These are phyloP conservation scores for Irpex sp. DNA, from an alignment of 1,284 basidiomycete genomes.

Conservation along the genomic window DNA sequence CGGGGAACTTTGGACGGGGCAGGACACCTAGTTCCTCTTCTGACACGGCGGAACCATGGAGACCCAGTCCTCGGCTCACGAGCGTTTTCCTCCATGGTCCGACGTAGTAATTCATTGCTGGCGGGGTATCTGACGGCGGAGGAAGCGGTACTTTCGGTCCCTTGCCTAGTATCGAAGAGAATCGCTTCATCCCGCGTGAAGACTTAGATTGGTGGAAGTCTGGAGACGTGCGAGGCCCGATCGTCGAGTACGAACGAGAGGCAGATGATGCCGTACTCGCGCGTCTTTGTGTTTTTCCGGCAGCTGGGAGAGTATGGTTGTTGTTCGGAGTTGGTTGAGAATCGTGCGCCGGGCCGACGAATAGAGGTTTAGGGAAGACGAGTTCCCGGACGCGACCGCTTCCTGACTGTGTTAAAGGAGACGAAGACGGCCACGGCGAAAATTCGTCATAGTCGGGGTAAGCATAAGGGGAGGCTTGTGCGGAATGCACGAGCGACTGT, in stretches of 20 bases:
- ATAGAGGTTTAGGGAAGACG: constrained; percentile 62
- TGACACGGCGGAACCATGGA: constrained; percentile 21
- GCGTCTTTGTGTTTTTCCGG: constrained; percentile 4
- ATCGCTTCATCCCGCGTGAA: constrained; percentile 3
- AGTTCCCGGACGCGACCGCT: constrained; percentile 46
- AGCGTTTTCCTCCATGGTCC: constrained; percentile 46
- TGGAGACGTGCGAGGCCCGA: constrained; percentile 15
- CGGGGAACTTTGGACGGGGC: constrained; percentile 30
- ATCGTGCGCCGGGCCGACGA: constrained; percentile 20
- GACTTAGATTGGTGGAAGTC: constrained; percentile 14
- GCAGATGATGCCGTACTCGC: constrained; percentile 2
- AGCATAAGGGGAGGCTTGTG: constrained; percentile 34
- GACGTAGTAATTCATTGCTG: constrained; percentile 47
- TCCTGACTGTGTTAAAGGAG: constrained; percentile 17
- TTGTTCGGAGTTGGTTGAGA: constrained; percentile 5
- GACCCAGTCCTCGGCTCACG: constrained; percentile 14
- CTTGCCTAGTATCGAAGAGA: constrained; percentile 33
- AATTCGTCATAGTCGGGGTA: constrained; percentile 39
- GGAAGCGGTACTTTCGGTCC: constrained; percentile 27
- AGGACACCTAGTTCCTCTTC: constrained; percentile 35
- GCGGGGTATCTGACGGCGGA: constrained; percentile 52
- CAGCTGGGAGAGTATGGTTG: neutral
- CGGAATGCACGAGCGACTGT: constrained; percentile 65
- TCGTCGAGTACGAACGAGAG: neutral
- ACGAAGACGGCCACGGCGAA: constrained; percentile 13